These are phyloP conservation scores for Phialophora tarda DNA, from an alignment of 2,329 filamentous ascomycete genomes.

Conservation along the genomic window DNA sequence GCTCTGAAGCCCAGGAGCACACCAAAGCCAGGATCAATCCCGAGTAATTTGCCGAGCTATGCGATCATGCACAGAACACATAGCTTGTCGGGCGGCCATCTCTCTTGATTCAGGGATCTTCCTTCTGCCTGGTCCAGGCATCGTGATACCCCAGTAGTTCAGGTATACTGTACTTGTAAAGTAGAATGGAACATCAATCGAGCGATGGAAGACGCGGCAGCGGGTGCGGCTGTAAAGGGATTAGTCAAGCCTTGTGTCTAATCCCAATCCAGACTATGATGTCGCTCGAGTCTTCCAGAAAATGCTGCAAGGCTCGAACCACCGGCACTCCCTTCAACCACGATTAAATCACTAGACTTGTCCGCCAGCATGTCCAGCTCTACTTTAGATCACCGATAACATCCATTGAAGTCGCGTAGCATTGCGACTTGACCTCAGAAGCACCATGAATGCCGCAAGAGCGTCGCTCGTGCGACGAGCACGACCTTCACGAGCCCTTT, in stretches of 20 bases:
- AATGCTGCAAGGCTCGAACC: constrained; percentile 2
- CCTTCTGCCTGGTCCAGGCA: neutral
- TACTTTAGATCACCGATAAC: constrained; percentile 33
- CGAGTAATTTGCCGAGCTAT: neutral
- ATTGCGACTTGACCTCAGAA: constrained; percentile 5
- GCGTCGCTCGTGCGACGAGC: constrained; percentile 38
- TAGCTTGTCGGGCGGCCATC: neutral
- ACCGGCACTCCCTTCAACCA: neutral
- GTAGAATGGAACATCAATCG: neutral
- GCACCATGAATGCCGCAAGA: constrained; percentile 32
- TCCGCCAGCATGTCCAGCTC: constrained; percentile 14
- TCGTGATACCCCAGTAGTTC: too few relatives aligned
- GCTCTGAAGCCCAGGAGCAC: neutral
- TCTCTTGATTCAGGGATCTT: neutral
- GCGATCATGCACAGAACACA: neutral
- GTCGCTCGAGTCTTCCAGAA: constrained; percentile 29
- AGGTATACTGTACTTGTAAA: neutral
- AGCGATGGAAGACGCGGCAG: neutral
- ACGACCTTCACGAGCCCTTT: constrained; percentile 21
- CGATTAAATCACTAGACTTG: neutral
- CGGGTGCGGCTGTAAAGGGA: neutral
- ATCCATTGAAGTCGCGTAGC: constrained; percentile 18
- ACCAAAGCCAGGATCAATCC: neutral
- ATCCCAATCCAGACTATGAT: constrained; percentile 5
- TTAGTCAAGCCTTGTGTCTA: neutral